Conservation (phyloP, 108 stramenopile genomes). For the Cyclotella baltica region DNA sequence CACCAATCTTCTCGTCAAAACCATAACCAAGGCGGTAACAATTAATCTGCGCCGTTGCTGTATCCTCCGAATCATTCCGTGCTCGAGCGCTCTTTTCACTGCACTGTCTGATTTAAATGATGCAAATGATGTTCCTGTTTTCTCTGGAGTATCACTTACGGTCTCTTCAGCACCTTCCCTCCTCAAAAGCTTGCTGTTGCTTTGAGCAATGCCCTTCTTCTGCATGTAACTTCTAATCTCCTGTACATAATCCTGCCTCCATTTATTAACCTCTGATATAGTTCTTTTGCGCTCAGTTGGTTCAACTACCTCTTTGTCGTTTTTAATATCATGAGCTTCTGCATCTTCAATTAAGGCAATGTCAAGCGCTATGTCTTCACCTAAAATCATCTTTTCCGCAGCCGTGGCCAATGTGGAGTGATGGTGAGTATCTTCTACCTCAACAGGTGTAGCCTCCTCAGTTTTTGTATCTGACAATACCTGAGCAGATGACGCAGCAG, state of each 20-base stretch:
- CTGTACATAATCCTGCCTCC: conserved; percentile 21
- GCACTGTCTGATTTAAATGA: conserved; percentile 9
- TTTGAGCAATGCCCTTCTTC: conserved; percentile 31
- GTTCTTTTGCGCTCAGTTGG: neutral
- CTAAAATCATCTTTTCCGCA: conserved; percentile 21
- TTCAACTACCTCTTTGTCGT: neutral
- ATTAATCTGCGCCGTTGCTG: conserved; percentile 26
- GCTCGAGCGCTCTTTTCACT: conserved; percentile 12
- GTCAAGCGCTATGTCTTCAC: conserved; percentile 16
- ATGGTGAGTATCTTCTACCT: neutral
- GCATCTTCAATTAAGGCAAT: conserved; percentile 23
- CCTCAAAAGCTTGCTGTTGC: conserved; percentile 21
- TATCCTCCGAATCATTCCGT: conserved; percentile 21
- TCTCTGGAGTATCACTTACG: conserved; percentile 2
- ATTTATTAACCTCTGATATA: conserved; percentile 19
- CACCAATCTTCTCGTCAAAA: conserved; percentile 28
- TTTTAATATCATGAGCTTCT: neutral
- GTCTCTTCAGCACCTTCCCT: neutral
- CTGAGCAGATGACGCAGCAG: conserved; percentile 1
- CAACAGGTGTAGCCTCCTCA: neutral
- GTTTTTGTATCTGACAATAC: conserved; percentile 4
- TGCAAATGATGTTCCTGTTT: neutral
- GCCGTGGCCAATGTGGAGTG: conserved; percentile 11
- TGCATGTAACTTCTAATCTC: conserved; percentile 38
- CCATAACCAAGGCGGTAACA: conserved; percentile 16